Base-by-base conservation (phyloP, 108 stramenopile species). In the Asterionellopsis glacialis region DNA sequence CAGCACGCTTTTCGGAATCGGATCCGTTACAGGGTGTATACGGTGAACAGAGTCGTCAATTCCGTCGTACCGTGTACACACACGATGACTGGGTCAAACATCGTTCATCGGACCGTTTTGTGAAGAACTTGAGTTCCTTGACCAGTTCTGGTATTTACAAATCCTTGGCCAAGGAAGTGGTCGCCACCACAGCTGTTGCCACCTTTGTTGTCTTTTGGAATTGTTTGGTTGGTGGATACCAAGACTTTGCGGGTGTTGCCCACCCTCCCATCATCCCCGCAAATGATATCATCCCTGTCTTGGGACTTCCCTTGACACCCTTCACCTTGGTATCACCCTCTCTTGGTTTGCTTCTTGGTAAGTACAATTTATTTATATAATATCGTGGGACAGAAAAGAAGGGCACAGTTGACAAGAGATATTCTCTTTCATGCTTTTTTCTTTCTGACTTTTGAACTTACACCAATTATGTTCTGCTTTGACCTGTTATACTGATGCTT, bases 261-360 rank as follows among this genome's bases (percentile, higher is more conserved):
- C 76, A 81, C 25, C 58, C 59, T 9, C 64, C 59, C 33, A 42
- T 74, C 12, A 40, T 75, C 47, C 16, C 33, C 5, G 47, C 5
- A 2, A 21, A 48, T 9, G 15, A 40, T 19, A 41, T n/a, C 26
- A 48, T 9, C 9, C 72, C 72, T 6, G 45, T 50, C 13, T 18
- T 83, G 1, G 64, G 56, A 18, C 65, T 88, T 18, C 87, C 87
- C 18, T 56, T 84, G 64, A 66, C 75, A 14, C 69, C 76, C n/a
- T 88, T 85, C 49, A 83, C 87, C 10, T 45, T 85, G 45, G 41
- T 82, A 19, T 73, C 74, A 51, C 77, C 87, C 21, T 85, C 82
- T 6, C 67, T 88, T 41, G 83, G 87, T 48, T 73, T 88, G 16
- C 65, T 88, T 45, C 72, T 87, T 12, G 84, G 84, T 85, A 80